Evolutionary conservation across 345 rosid species (phyloP).

Genomic region (Mallotus nudiflorus): DNA sequence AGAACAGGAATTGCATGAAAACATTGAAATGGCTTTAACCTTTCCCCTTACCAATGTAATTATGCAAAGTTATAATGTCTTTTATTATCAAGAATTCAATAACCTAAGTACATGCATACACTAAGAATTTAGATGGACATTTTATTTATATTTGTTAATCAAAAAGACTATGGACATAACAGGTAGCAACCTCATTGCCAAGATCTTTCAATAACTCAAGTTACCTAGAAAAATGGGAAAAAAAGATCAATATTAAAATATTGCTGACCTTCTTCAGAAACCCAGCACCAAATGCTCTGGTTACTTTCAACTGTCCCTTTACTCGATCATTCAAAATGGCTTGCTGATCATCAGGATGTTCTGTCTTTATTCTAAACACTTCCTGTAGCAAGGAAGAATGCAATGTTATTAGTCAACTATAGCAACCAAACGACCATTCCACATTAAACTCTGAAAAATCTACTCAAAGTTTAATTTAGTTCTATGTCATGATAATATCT

Average conservation of each 20-base stretch:
- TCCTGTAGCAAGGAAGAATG: constrained; percentile 54
- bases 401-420: constrained; percentile 13
- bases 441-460: neutral
- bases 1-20: neutral
- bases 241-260: constrained; percentile 5
- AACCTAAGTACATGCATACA: too few species aligned
- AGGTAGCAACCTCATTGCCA: neutral
- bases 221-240: neutral
- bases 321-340: constrained; percentile 83
- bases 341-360: constrained; percentile 84
- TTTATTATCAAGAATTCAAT: neutral
- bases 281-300: constrained; percentile 93
- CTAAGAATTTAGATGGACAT: too few species aligned
- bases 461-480: too few species aligned
- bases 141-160: too few species aligned
- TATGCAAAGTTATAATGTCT: neutral
- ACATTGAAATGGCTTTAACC: neutral
- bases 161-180: neutral
- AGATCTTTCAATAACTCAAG: neutral
- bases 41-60: neutral
- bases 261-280: constrained; percentile 86
- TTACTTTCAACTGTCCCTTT: constrained; percentile 92
- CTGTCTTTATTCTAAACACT: constrained; percentile 68
- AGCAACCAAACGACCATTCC: neutral
- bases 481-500: constrained; percentile 5